Percentiles rank a stretch among this genome's conserved stretches.
Evolutionary conservation across 2,329 filamentous ascomycete species (phyloP).

Genomic region (Trichoderma semiorbis): DNA sequence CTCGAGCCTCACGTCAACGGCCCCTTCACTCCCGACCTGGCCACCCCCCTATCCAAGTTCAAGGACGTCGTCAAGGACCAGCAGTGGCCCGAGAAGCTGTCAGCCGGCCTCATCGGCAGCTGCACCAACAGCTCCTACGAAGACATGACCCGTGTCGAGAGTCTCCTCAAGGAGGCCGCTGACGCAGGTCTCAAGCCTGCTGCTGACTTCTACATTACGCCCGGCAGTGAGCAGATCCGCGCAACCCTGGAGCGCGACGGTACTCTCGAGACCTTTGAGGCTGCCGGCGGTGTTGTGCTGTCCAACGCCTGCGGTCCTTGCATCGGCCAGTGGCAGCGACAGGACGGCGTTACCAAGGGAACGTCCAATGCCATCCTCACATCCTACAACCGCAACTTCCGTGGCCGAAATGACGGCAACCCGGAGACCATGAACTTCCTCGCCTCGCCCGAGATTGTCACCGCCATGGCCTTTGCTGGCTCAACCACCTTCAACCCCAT

Average conservation of each 20-base stretch:
- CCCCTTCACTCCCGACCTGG: conserved; percentile 92
- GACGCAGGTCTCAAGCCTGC: conserved; percentile 87
- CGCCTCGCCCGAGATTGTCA: conserved; percentile 93
- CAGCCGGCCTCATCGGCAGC: conserved; percentile 91
- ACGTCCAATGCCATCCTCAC: conserved; percentile 91
- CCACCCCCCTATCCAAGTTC: conserved; percentile 87
- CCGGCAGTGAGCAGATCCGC: conserved; percentile 93
- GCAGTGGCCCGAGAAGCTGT: conserved; percentile 86
- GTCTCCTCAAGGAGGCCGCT: conserved; percentile 85
- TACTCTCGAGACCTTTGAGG: conserved; percentile 79
- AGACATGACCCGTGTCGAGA: conserved; percentile 94
- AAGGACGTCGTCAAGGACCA: conserved; percentile 79
- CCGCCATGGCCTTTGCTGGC: conserved; percentile 90
- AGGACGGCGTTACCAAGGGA: conserved; percentile 79
- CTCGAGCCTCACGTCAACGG: conserved; percentile 97
- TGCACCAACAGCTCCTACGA: conserved; percentile 99
- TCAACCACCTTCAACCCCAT: conserved; percentile 94
- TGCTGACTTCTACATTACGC: conserved; percentile 92
- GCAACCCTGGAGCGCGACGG: conserved; percentile 88
- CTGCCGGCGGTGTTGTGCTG: conserved; percentile 82
- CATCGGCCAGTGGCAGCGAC: conserved; percentile 93
- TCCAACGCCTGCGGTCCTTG: conserved; percentile 95
- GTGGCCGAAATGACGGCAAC: conserved; percentile 94
- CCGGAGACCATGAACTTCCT: conserved; percentile 98
- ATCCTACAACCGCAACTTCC: conserved; percentile 98